Conservation (phyloP, 2,329 filamentous ascomycete species). For the Paracamarosporium sp. region DNA sequence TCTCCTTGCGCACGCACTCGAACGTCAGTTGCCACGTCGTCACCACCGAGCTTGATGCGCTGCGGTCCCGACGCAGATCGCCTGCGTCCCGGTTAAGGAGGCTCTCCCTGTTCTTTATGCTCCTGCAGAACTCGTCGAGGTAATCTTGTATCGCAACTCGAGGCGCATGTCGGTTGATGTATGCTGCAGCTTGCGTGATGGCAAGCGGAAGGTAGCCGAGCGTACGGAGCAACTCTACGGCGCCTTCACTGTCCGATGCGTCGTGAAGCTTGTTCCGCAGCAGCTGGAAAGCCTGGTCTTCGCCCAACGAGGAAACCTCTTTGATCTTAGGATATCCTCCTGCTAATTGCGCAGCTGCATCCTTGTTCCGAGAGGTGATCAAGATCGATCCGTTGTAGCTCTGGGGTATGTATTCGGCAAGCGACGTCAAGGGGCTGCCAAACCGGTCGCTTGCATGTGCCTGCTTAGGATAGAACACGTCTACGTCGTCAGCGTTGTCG, state of each 20-base stretch:
- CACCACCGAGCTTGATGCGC: constrained; percentile 45
- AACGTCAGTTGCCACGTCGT: constrained; percentile 37
- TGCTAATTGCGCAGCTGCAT: constrained; percentile 13
- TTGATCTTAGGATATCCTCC: constrained; percentile 22
- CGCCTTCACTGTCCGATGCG: constrained; percentile 6
- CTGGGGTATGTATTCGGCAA: constrained; percentile 16
- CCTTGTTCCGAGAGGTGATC: constrained; percentile 16
- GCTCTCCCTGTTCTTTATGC: constrained; percentile 32
- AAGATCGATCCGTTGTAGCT: constrained; percentile 15
- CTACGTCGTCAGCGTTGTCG: constrained; percentile 20
- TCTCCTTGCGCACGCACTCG: no score
- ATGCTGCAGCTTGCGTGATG: constrained; percentile 42
- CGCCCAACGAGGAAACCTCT: constrained; percentile 25
- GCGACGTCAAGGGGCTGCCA: no score
- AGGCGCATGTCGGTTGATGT: constrained; percentile 29
- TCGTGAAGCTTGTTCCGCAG: constrained; percentile 26
- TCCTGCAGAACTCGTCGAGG: constrained; percentile 46
- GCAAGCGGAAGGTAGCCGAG: constrained; percentile 43
- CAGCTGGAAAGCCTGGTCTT: constrained; percentile 22
- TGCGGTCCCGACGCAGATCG: constrained; percentile 42
- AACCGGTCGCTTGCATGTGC: no score
- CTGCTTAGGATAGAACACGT: constrained; percentile 5
- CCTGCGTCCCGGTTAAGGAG: constrained; percentile 23
- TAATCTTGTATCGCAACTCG: constrained; percentile 40
- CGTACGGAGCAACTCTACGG: constrained; percentile 13